Evolutionary conservation across 352 stramenopile genomes (phyloP), one percentile per base, ranked within the genome.

Genomic region (Globisporangium nodosum): DNA sequence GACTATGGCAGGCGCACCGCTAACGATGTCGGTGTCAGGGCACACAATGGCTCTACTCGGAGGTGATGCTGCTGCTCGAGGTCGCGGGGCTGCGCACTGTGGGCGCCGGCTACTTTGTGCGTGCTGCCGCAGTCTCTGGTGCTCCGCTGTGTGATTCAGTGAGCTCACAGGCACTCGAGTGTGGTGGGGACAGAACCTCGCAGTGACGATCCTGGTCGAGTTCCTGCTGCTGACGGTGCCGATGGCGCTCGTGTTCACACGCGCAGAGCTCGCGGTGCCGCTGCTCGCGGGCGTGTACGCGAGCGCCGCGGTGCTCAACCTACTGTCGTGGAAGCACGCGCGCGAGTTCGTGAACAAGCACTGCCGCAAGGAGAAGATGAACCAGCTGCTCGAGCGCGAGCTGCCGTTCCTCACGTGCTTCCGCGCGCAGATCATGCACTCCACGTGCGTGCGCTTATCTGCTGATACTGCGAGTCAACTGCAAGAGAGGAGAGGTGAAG

Each of bases 291-390:
- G 62, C 42, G 71, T 90, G 3, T 92, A 92, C 53, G 66, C 68
- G 18, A 63, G 79, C 1, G 78, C 82, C 0, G 60, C 61, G 24
- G 61, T 82, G 49, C 58, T 90, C 15, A 84, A 82, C 40, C 50
- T 64, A 7, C 54, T 92, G n/a, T 90, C 80, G 33, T 81, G 80
- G 70, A 80, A 72, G 56, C 81, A 94, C 58, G 80, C 84, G 49
- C 78, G 73, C n/a, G 84, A 89, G 42, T 81, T 65, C 53, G 73
- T 88, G 51, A 69, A 76, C 63, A 92, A 94, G 62, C 68, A 87
- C 63, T 91, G 74, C 59, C 77, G 79, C 61, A 92, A 92, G 65
- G 78, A 91, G 54, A 92, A 88, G 55, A 87, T 92, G 76, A 85
- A 78, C 50, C 71, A 88, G 42, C 49, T 94, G 35, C 69, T 90